Evolutionary conservation across 768 basidiomycete genomes (phyloP).

Genomic region (Boletus speciosus): DNA sequence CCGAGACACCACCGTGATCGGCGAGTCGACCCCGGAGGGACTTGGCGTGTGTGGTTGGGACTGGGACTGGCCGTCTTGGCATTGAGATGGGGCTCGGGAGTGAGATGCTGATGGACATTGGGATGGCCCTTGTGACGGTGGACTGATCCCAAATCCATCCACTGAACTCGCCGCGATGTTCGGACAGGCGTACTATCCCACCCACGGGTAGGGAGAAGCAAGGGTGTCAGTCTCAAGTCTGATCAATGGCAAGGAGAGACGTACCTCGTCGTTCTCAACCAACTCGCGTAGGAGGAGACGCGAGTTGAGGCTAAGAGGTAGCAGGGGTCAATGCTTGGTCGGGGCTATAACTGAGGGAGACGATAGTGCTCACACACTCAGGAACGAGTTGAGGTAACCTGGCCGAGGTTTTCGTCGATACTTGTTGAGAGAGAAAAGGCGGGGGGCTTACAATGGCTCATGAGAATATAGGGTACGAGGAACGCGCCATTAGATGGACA

Average conservation of each 20-base stretch:
- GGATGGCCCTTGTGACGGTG: conserved; percentile 8
- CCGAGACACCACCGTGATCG: conserved; percentile 15
- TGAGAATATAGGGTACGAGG: conserved; percentile 36
- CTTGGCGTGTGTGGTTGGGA: neutral
- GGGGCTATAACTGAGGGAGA: too few species aligned
- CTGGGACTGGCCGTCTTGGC: neutral
- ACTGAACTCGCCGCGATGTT: conserved; percentile 23
- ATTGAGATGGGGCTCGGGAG: neutral
- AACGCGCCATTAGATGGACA: conserved; percentile 36
- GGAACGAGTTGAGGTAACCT: conserved; percentile 38
- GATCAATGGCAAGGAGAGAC: neutral
- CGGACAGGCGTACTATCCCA: conserved; percentile 21
- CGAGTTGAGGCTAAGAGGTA: conserved; percentile 23
- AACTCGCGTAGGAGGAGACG: conserved; percentile 28
- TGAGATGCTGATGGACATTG: conserved; percentile 10
- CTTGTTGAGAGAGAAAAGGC: neutral
- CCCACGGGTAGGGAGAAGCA: too few species aligned
- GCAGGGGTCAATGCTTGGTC: neutral
- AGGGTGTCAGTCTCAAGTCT: neutral
- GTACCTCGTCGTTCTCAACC: conserved; percentile 25
- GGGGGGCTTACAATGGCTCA: conserved; percentile 33
- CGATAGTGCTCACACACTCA: conserved; percentile 32
- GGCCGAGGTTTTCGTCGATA: neutral
- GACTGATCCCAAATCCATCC: conserved; percentile 15
- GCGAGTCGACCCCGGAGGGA: neutral